Evolutionary conservation across 768 basidiomycete genomes (phyloP).

Genomic region (Hirschioporus abietinus): DNA sequence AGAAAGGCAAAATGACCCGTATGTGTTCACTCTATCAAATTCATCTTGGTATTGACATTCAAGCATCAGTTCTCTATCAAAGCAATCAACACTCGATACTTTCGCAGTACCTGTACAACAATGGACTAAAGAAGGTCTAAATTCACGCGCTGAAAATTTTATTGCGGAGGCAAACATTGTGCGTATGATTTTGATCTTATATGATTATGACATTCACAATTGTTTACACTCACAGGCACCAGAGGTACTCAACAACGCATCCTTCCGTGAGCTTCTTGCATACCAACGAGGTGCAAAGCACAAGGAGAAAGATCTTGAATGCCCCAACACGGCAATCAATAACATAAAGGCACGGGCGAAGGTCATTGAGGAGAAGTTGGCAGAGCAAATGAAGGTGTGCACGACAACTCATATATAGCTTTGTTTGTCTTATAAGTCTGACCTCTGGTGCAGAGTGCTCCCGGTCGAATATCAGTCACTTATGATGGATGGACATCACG

Average conservation of each 20-base stretch:
- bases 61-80: no score
- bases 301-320: not conserved
- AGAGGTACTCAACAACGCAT: not conserved
- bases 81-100: no score
- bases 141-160: no score
- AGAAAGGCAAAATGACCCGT: no score
- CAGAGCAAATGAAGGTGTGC: not conserved
- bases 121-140: no score
- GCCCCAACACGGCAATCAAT: not conserved
- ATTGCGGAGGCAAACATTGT: no score
- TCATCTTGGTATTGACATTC: no score
- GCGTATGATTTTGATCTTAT: no score
- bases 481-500: conserved; percentile 1
- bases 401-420: not conserved
- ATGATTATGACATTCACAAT: no score
- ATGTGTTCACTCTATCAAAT: no score
- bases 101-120: no score
- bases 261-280: not conserved
- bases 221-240: no score
- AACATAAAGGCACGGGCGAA: not conserved
- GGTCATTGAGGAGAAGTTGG: not conserved
- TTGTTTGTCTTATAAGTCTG: not conserved
- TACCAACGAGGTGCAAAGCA: not conserved
- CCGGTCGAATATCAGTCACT: not conserved
- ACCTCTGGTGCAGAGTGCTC: not conserved